These are phyloP conservation scores for Aspergillus sp. DNA, from an alignment of 2,329 filamentous ascomycete species.

Conservation along the genomic window DNA sequence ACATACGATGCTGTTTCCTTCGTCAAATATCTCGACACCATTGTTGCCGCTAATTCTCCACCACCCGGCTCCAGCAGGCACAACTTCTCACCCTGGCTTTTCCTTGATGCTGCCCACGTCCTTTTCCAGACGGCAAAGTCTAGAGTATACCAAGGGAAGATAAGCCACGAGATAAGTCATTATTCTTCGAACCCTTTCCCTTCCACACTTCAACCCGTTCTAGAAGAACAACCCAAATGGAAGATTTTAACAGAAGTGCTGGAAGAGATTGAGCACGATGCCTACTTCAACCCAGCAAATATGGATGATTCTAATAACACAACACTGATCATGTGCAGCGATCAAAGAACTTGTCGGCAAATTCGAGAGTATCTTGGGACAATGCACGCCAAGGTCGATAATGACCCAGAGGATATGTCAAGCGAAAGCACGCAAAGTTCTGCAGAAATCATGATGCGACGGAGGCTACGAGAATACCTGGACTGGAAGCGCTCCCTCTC, in stretches of 20 bases:
- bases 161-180: slow-evolving; percentile 51
- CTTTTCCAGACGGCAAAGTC: slow-evolving; percentile 87
- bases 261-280: slow-evolving; percentile 85
- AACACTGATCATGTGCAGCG: slow-evolving; percentile 91
- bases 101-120: slow-evolving; percentile 87
- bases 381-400: slow-evolving; percentile 64
- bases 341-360: slow-evolving; percentile 77
- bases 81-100: slow-evolving; percentile 91
- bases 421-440: slow-evolving; percentile 57
- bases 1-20: slow-evolving; percentile 87
- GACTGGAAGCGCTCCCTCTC: slow-evolving; percentile 87
- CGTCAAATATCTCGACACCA: slow-evolving; percentile 86
- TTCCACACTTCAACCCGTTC: slow-evolving; percentile 65
- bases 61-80: slow-evolving; percentile 80
- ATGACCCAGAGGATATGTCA: slow-evolving; percentile 42
- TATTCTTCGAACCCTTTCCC: slow-evolving; percentile 44
- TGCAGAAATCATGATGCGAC: slow-evolving; percentile 80
- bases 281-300: slow-evolving; percentile 72
- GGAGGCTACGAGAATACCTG: slow-evolving; percentile 78
- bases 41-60: slow-evolving; percentile 82
- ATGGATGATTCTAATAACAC: slow-evolving; percentile 83
- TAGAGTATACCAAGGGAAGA: slow-evolving; percentile 73
- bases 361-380: slow-evolving; percentile 84
- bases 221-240: slow-evolving; percentile 97
- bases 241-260: slow-evolving; percentile 77